These are phyloP conservation scores for Fennellomyces sp. DNA, from an alignment of 371 early-diverging fungal species.

Conservation along the genomic window DNA sequence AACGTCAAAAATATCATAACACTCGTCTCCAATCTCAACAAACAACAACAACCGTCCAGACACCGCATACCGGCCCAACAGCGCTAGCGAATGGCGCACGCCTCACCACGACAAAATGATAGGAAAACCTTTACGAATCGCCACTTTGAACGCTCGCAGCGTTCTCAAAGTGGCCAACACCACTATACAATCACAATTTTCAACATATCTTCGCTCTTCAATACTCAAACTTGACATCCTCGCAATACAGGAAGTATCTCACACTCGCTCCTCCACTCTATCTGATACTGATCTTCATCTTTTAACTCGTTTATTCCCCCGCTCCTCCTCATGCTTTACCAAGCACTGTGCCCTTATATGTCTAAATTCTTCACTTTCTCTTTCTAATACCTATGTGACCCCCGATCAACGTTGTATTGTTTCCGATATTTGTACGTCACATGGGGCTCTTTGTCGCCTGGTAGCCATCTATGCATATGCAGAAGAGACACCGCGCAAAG, in stretches of 20 bases:
- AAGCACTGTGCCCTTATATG: background rate
- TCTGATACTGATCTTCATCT: background rate
- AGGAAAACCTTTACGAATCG: background rate
- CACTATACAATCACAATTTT: background rate
- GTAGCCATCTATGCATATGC: too few relatives aligned
- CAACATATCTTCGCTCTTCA: background rate
- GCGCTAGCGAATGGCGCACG: background rate
- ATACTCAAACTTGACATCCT: background rate
- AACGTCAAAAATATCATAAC: too few relatives aligned
- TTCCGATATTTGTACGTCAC: too few relatives aligned
- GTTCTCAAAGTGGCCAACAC: background rate
- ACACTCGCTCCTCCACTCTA: background rate
- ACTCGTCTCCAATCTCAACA: background rate
- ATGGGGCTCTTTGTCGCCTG: too few relatives aligned
- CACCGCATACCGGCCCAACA: background rate
- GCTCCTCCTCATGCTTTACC: background rate
- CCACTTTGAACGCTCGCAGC: background rate
- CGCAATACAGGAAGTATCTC: background rate
- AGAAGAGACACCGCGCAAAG: too few relatives aligned
- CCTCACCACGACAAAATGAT: background rate
- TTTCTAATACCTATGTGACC: background rate
- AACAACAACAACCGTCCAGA: background rate
- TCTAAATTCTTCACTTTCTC: background rate
- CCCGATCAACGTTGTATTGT: background rate
- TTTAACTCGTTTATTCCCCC: background rate